A percentile compares a stretch with the other conserved stretches of the same genome.
Evolutionary conservation across 1,284 basidiomycete species (phyloP).

Genomic region (Thelephora terrestris): DNA sequence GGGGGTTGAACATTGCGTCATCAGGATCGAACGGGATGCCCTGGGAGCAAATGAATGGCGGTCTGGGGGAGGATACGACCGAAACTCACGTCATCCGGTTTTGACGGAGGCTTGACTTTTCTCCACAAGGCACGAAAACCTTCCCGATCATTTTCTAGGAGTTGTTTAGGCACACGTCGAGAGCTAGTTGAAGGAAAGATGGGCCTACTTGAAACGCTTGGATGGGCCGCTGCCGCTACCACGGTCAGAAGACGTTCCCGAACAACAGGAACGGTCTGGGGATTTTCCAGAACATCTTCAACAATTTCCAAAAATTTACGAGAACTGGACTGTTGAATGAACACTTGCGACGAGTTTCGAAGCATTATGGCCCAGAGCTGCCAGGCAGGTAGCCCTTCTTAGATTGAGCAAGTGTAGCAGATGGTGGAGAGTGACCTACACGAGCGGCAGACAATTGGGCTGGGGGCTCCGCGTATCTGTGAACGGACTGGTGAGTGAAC

Average conservation of each 20-base stretch:
- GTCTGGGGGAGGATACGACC: not conserved
- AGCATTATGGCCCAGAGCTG: conserved; percentile 82
- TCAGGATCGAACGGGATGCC: conserved; percentile 66
- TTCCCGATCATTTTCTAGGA: conserved; percentile 25
- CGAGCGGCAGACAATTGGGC: conserved; percentile 63
- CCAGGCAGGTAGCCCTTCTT: not conserved
- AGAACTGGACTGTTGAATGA: conserved; percentile 57
- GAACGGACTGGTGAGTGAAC: not conserved
- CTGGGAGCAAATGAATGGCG: conserved; percentile 18
- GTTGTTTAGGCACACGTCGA: not conserved
- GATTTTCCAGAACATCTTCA: conserved; percentile 52
- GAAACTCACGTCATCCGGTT: conserved; percentile 53
- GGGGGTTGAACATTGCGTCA: conserved; percentile 69
- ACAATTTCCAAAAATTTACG: conserved; percentile 69
- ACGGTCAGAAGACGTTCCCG: conserved; percentile 62
- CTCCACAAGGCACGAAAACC: conserved; percentile 60
- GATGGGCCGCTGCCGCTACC: conserved; percentile 61
- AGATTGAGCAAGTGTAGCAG: not conserved
- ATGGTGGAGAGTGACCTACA: conserved; percentile 28
- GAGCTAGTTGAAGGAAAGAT: not conserved
- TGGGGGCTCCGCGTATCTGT: conserved; percentile 57
- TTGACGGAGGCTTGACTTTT: conserved; percentile 55
- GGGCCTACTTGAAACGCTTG: conserved; percentile 38
- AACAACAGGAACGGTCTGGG: conserved; percentile 60
- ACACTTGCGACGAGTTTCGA: conserved; percentile 54